Evolutionary conservation across 495 filamentous ascomycete genomes (phyloP), one percentile per base, ranked within the genome.

Genomic region (Pseudotulostoma volvatum): DNA sequence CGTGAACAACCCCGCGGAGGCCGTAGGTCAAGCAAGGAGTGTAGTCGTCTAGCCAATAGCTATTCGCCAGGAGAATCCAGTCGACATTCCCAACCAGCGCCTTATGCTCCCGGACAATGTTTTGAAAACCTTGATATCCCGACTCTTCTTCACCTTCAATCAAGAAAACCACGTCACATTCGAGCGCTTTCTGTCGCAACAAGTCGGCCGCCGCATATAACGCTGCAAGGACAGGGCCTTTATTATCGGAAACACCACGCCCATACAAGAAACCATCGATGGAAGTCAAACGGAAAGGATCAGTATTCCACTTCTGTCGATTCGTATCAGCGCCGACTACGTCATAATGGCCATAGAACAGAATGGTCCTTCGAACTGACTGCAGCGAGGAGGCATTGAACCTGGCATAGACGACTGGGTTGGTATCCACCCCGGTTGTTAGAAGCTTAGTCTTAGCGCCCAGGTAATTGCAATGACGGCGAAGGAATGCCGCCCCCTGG

Each of bases 301-400:
- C 81, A 5, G 74, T 72, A 37, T 73, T 74, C 90, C 90, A 96
- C 44, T 81, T 82, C 21, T 61, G 51, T 31, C 70, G 70, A 38
- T 79, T 77, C 21, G 78, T 75, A 39, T 92, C 83, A 0, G 92
- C 90, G 14, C 82, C 72, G n/a, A 97, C 86, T n/a, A 97, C 84
- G 43, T 97, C 90, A 58, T 97, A 97, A 47, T 97, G 90, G 2
- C 92, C 92, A 54, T 97, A 97, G 56, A 97, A 97, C 9, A 97
- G 64, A 23, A 95, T 80, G 0, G 81, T 86, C 59, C 87, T 93
- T 16, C 84, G 71, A 55, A 71, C 51, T 71, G 84, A 57, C 0
- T 60, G 42, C 2, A 56, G 18, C 1, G 59, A 54, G 1, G 60
- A 64, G 16, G 82, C 84, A 36, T 71, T 68, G 53, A 97, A 97